Conservation (phyloP, 2,329 filamentous ascomycete species). For the Akanthomyces uredinophilus region DNA sequence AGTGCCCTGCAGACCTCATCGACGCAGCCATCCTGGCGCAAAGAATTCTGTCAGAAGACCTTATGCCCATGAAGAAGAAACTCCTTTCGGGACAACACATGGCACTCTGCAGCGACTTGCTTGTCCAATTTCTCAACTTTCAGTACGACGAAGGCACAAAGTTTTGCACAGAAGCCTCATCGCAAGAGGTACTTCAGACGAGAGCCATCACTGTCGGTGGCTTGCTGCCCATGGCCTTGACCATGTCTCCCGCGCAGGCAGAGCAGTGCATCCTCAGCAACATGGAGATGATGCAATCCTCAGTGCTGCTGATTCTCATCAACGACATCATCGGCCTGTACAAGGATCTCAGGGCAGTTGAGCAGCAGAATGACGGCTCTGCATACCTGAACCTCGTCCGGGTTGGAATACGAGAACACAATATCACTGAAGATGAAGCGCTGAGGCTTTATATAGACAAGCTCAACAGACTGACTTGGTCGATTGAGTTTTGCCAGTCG, state of each 20-base stretch:
- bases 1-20: background rate
- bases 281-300: background rate
- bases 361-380: conserved; percentile 9
- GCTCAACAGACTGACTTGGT: conserved; percentile 2
- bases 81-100: background rate
- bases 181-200: conserved; percentile 4
- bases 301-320: background rate
- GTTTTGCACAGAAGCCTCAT: conserved; percentile 7
- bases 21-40: conserved; percentile 1
- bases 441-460: conserved; percentile 4
- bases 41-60: conserved; percentile 2
- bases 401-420: background rate
- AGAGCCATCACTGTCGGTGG: conserved; percentile 5
- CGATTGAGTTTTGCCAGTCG: background rate
- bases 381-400: conserved; percentile 14
- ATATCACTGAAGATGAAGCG: background rate
- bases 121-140: conserved; percentile 7
- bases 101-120: background rate
- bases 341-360: conserved; percentile 7
- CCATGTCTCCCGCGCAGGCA: background rate
- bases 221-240: conserved; percentile 4
- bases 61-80: conserved; percentile 7
- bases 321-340: conserved; percentile 14
- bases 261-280: background rate
- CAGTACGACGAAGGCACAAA: conserved; percentile 4